phyloP scores from a whole-genome alignment of 257 asterid genomes.

The Primulina tabacum region DNA sequence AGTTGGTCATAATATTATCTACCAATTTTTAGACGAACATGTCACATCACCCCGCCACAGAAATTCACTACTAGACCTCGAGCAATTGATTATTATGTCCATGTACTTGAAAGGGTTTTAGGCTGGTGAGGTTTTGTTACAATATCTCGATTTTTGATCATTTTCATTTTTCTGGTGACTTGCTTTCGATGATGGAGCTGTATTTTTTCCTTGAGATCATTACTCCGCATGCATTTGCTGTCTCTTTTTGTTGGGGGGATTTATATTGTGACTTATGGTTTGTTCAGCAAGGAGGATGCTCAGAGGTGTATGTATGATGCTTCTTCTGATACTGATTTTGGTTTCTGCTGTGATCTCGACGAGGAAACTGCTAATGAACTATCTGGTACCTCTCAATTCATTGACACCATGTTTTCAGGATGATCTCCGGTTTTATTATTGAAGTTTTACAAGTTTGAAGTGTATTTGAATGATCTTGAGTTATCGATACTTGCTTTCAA shows the following conservation, averaged over 20 bases:
- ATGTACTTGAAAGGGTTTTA: constrained; percentile 55
- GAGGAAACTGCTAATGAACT: constrained; percentile 51
- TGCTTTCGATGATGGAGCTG: neutral
- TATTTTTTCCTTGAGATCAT: neutral
- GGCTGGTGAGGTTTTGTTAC: constrained; percentile 47
- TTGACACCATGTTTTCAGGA: constrained; percentile 4
- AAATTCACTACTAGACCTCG: constrained; percentile 44
- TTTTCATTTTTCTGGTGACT: neutral
- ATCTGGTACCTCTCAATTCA: constrained; percentile 41
- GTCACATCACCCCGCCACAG: constrained; percentile 35
- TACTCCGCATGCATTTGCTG: neutral
- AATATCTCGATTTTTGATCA: constrained; percentile 4
- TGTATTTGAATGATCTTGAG: neutral
- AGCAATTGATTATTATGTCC: constrained; percentile 67
- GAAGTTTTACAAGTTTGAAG: neutral
- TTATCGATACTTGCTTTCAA: constrained; percentile 10
- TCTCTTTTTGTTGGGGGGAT: neutral
- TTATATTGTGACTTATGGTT: neutral
- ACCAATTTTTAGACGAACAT: no score
- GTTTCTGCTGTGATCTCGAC: constrained; percentile 90
- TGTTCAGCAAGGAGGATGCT: constrained; percentile 68
- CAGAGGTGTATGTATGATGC: constrained; percentile 84
- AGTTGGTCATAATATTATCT: no score
- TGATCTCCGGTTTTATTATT: neutral
- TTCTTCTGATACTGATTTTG: constrained; percentile 54